Evolutionary conservation across 441 rosid species (phyloP), one percentile per base, ranked within the genome.

Genomic region (Bruguiera hainesii): DNA sequence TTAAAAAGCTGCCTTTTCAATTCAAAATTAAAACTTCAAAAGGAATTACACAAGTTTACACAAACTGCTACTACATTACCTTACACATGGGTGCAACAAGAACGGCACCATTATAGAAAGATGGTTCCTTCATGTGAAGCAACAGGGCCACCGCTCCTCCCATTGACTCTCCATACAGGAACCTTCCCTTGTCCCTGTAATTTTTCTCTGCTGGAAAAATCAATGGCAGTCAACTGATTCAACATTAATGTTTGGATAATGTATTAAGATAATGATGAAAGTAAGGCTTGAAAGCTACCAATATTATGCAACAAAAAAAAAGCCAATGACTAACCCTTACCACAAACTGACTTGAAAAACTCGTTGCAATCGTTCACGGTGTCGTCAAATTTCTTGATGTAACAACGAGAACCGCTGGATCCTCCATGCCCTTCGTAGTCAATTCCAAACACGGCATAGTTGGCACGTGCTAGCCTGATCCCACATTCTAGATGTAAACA

Each of bases 1-100:
- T 48, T 28, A 66, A 29, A 42, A 6, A 5, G 26, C 20, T 39
- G 39, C 26, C 29, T 2, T 1, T 11, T 1, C 16, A 16, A 39
- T 53, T 15, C 60, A 59, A 23, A 23, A 49, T 30, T 23, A 29
- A 15, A 3, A 56, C 9, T 1, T 7, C 35, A 23, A 64, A 25
- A 31, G 25, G 42, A 0, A 52, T 15, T 25, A 20, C 1, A 5
- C 3, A 4, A 1, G 6, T 16, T 25, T 2, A 11, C 3, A 23
- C 3, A 3, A 53, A 9, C 28, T 1, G 1, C 7, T 51, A 16
- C 0, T n/a, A 28, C 9, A 28, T 11, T 81, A 92, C 99, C 99
- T 92, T 95, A 65, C 99, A 95, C 99, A 95, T 95, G 6, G 99
- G 99, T n/a, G 99, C 99, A 29, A 88, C 92, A n/a, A 95, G 95